These are phyloP conservation scores for Puccinia triticina DNA, from an alignment of 1,284 basidiomycete species.

Conservation along the genomic window DNA sequence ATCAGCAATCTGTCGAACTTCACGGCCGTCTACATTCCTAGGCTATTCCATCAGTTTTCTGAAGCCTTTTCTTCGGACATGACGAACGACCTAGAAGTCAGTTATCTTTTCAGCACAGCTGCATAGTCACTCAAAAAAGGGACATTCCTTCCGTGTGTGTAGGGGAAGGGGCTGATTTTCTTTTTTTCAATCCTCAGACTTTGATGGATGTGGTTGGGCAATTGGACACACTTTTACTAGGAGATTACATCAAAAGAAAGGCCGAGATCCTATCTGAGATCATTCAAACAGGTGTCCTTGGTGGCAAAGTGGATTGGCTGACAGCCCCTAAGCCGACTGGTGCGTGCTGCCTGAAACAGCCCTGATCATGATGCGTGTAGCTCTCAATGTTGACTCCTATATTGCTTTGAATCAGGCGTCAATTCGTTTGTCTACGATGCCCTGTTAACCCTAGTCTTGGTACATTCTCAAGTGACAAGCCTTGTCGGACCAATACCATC, in stretches of 20 bases:
- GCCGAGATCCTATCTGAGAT: constrained; percentile 70
- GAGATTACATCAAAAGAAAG: constrained; percentile 81
- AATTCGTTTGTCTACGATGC: constrained; percentile 90
- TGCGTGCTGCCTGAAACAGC: constrained; percentile 22
- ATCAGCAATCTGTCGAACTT: constrained; percentile 86
- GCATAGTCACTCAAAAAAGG: not conserved
- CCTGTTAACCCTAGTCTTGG: constrained; percentile 82
- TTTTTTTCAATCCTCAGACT: constrained; percentile 63
- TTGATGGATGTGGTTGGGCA: constrained; percentile 76
- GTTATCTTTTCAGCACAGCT: constrained; percentile 47
- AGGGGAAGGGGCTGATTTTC: constrained; percentile 12
- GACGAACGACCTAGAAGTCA: constrained; percentile 72
- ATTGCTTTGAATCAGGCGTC: constrained; percentile 69
- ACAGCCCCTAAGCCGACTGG: constrained; percentile 66
- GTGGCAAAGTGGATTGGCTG: constrained; percentile 83
- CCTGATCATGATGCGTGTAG: no score
- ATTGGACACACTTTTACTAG: constrained; percentile 83
- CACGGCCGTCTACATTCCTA: constrained; percentile 71
- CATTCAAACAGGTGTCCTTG: constrained; percentile 77
- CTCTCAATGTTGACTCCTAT: not conserved
- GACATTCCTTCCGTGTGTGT: not conserved
- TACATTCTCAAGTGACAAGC: constrained; percentile 85
- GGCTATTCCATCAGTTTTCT: constrained; percentile 78
- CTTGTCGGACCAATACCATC: constrained; percentile 67
- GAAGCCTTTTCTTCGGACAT: constrained; percentile 75